A percentile compares a stretch with the other conserved stretches of the same genome.
Evolutionary conservation across 1,284 basidiomycete genomes (phyloP).

Genomic region (Trichosporon sp.): DNA sequence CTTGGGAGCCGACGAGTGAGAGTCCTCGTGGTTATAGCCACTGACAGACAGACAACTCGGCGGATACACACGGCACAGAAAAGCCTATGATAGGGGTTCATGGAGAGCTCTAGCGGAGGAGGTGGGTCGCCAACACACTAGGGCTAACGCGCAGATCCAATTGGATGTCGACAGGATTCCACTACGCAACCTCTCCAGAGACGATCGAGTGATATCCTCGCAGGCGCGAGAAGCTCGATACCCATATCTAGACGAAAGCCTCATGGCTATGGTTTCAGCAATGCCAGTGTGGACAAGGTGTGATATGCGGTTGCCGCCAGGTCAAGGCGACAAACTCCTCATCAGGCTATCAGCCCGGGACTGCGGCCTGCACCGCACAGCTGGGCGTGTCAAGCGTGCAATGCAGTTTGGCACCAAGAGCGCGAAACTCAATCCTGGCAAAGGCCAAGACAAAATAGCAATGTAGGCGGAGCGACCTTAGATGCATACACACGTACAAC

Average conservation of each 20-base stretch:
- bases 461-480: not conserved
- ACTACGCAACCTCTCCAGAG: slow-evolving; percentile 84
- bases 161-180: slow-evolving; percentile 90
- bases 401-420: slow-evolving; percentile 97
- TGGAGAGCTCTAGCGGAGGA: slow-evolving; percentile 79
- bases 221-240: slow-evolving; percentile 88
- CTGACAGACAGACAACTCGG: slow-evolving; percentile 67
- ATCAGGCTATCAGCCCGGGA: slow-evolving; percentile 70
- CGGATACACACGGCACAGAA: slow-evolving; percentile 87
- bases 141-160: slow-evolving; percentile 67
- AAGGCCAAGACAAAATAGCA: not conserved
- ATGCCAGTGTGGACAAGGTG: slow-evolving; percentile 79
- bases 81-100: slow-evolving; percentile 67
- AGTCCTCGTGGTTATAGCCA: not conserved
- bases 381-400: slow-evolving; percentile 78
- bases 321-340: slow-evolving; percentile 84
- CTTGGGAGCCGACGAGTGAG: slow-evolving; percentile 84
- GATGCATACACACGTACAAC: slow-evolving; percentile 19
- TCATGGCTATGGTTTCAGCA: slow-evolving; percentile 71
- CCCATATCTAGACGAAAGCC: slow-evolving; percentile 79
- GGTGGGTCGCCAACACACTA: slow-evolving; percentile 58
- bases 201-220: slow-evolving; percentile 86
- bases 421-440: slow-evolving; percentile 66
- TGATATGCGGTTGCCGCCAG: slow-evolving; percentile 62
- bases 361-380: slow-evolving; percentile 70